Conservation (phyloP, 2,329 filamentous ascomycete genomes). For the Botryosphaeria dothidea region DNA sequence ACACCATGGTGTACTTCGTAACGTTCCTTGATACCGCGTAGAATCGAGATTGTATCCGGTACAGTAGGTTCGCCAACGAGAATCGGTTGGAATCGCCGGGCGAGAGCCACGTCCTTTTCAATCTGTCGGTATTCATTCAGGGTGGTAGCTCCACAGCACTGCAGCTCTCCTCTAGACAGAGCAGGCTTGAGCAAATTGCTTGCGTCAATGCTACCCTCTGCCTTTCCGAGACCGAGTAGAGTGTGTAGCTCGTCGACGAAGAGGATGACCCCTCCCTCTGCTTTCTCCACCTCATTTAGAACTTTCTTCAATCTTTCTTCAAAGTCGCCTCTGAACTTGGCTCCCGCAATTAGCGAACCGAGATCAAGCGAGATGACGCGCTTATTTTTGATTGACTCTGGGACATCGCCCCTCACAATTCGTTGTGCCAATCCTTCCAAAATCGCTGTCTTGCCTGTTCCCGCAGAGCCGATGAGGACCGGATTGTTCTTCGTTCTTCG, state of each 20-base stretch:
- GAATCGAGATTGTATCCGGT: slow-evolving; percentile 89
- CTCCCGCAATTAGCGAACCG: slow-evolving; percentile 89
- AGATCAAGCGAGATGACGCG: slow-evolving; percentile 84
- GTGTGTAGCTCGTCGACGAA: slow-evolving; percentile 96
- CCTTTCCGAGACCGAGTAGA: slow-evolving; percentile 87
- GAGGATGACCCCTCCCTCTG: slow-evolving; percentile 84
- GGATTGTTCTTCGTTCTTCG: slow-evolving; percentile 95
- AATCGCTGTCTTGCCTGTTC: slow-evolving; percentile 92
- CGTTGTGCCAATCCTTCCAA: slow-evolving; percentile 86
- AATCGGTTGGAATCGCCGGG: slow-evolving; percentile 91
- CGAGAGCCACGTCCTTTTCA: slow-evolving; percentile 93
- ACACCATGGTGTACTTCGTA: slow-evolving; percentile 98
- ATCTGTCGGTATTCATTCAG: slow-evolving; percentile 89
- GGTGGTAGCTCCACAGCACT: slow-evolving; percentile 94
- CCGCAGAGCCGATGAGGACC: slow-evolving; percentile 87
- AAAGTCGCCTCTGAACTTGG: slow-evolving; percentile 94
- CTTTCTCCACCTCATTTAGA: slow-evolving; percentile 85
- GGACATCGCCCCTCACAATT: slow-evolving; percentile 89
- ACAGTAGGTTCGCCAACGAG: slow-evolving; percentile 89
- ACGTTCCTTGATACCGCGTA: slow-evolving; percentile 94
- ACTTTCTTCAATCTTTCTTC: slow-evolving; percentile 92
- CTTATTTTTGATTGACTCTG: slow-evolving; percentile 95
- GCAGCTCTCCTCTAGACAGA: slow-evolving; percentile 86
- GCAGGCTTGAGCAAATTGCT: slow-evolving; percentile 94
- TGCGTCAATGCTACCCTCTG: slow-evolving; percentile 94